Percentiles rank a stretch among this genome's conserved stretches.
These are phyloP conservation scores for Metarhizium brunneum DNA, from an alignment of 2,329 filamentous ascomycete species.

Conservation along the genomic window DNA sequence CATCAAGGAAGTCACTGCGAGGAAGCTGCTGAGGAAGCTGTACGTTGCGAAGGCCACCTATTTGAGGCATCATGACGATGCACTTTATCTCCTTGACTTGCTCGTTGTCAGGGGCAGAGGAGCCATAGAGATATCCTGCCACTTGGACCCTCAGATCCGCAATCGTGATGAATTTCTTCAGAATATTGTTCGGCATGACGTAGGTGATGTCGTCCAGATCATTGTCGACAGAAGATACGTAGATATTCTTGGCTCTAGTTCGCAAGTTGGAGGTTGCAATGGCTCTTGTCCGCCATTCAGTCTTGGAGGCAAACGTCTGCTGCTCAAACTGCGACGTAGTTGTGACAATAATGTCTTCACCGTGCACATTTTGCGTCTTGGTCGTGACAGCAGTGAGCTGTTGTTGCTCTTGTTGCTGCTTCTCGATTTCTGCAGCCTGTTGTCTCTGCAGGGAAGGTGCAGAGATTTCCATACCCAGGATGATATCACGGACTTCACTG, in stretches of 20 bases:
- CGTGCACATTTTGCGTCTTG: slow-evolving; percentile 94
- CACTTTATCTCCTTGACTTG: slow-evolving; percentile 95
- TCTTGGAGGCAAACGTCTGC: slow-evolving; percentile 96
- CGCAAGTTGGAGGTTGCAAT: slow-evolving; percentile 94
- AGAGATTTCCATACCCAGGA: slow-evolving; percentile 98
- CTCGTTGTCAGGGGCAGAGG: slow-evolving; percentile 85
- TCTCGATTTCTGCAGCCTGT: slow-evolving; percentile 96
- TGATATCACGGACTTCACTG: slow-evolving; percentile 96
- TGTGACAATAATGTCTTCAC: slow-evolving; percentile 96
- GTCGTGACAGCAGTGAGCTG: slow-evolving; percentile 96
- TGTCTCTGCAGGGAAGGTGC: slow-evolving; percentile 97
- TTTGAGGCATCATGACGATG: slow-evolving; percentile 96
- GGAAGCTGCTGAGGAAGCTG: slow-evolving; percentile 85
- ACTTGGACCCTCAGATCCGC: slow-evolving; percentile 94
- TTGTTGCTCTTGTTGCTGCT: slow-evolving; percentile 94
- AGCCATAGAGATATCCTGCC: slow-evolving; percentile 89
- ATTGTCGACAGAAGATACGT: slow-evolving; percentile 92
- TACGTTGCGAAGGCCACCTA: slow-evolving; percentile 85
- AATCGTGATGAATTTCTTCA: slow-evolving; percentile 97
- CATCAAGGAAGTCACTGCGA: slow-evolving; percentile 80
- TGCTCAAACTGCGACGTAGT: slow-evolving; percentile 98
- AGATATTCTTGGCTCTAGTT: slow-evolving; percentile 94
- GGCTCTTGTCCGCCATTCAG: slow-evolving; percentile 93
- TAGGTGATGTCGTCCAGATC: slow-evolving; percentile 89
- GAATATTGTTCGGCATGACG: slow-evolving; percentile 97